Evolutionary conservation across 345 rosid species (phyloP), one percentile per base, ranked within the genome.

Genomic region (Brassica carinata): DNA sequence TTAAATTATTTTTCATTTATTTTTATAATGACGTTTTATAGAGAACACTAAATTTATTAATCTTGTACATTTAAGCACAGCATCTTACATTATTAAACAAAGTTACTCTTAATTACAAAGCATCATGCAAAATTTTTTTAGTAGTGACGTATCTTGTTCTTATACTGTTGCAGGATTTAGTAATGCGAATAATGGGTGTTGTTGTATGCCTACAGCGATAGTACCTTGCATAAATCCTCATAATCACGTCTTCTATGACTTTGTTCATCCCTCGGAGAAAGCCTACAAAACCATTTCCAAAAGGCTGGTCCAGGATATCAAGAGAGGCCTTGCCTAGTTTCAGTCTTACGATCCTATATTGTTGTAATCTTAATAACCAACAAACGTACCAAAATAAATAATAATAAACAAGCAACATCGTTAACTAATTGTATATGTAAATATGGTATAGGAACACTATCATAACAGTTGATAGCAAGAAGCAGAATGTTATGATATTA

Each of bases 251-350:
- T 91, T 89, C 66, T 91, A 87, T 83, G 93, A 91, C 80, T 88
- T 90, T 80, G 89, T 67, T 63, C 96, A 91, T 83, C 96, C 96
- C 8, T 82, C 94, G 0, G 94, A 91, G 78, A 81, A 69, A 75
- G 87, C 92, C 5, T 89, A 89, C 81, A 84, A 69, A 68, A 83
- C 71, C 17, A 79, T 69, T 63, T 3, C 77, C 5, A 30, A 67
- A 61, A 53, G 69, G 18, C 88, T 89, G 77, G 81, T 84, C 33
- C 1, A 4, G 2, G 77, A 81, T 71, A 76, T 81, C 68, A 71
- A 76, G 62, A 30, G 0, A 3, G 80, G 80, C 18, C 84, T 81
- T 71, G 77, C 77, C n/a, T 81, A 62, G 72, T 81, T 75, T 34
- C 8, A 53, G 58, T 53, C 71, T 48, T 48, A 45, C 58, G 62